Conservation (phyloP, 192 early-diverging fungal species). For the Haplosporangium gracile region DNA sequence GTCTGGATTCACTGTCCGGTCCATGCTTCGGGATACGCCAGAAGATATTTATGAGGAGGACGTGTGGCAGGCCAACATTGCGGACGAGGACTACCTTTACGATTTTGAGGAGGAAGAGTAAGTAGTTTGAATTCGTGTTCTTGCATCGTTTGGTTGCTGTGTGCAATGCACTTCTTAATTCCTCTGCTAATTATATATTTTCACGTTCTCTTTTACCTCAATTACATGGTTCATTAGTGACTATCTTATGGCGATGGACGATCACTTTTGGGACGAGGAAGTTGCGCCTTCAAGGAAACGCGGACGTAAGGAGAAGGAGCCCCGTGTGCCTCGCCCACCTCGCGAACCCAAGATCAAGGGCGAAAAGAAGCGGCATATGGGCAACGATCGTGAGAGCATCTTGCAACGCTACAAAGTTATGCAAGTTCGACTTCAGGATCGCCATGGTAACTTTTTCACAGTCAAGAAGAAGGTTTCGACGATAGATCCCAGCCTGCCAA, state of each 20-base stretch:
- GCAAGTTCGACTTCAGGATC: conserved; percentile 89
- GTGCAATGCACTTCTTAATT: background rate
- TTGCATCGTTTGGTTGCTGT: background rate
- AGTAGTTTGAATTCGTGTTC: conserved; percentile 25
- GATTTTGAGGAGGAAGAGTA: conserved; percentile 88
- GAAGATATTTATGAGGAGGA: conserved; percentile 81
- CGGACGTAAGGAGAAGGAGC: conserved; percentile 59
- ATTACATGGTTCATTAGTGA: conserved; percentile 65
- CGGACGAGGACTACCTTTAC: conserved; percentile 73
- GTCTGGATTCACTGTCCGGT: conserved; percentile 85
- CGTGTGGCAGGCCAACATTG: conserved; percentile 83
- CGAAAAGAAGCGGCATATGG: conserved; percentile 19
- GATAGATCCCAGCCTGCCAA: conserved; percentile 87
- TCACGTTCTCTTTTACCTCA: background rate
- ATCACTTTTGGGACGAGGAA: conserved; percentile 86
- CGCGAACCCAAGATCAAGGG: conserved; percentile 57
- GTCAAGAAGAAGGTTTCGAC: conserved; percentile 88
- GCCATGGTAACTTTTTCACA: conserved; percentile 86
- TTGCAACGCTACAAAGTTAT: conserved; percentile 88
- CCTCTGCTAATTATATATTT: conserved; percentile 4
- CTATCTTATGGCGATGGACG: conserved; percentile 81
- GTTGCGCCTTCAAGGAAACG: conserved; percentile 58
- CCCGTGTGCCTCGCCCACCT: conserved; percentile 56
- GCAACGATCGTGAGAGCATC: conserved; percentile 74
- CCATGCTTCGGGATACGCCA: conserved; percentile 66